A percentile compares a stretch with the other conserved stretches of the same genome.
phyloP scores from a whole-genome alignment of 73 alveolate genomes.

The Paramecium pentaurelia region DNA sequence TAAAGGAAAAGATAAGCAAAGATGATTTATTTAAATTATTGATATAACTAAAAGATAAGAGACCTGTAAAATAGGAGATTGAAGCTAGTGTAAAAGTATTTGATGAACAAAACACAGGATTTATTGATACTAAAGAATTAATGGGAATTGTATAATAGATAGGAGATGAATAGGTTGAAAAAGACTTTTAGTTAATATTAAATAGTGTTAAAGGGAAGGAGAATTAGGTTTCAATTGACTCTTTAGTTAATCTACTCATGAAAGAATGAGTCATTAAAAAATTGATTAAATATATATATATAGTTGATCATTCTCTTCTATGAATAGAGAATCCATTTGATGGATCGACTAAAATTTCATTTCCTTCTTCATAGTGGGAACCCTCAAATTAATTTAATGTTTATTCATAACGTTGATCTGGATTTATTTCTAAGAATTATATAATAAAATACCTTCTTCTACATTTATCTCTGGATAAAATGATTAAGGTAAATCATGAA shows the following conservation, averaged over 20 bases:
- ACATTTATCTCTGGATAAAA: constrained; percentile 24
- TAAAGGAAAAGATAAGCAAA: not conserved
- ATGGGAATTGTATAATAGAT: constrained; percentile 25
- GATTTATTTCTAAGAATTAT: not conserved
- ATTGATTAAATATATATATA: not conserved
- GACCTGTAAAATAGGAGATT: not conserved
- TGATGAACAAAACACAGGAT: constrained; percentile 14
- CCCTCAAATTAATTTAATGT: constrained; percentile 13
- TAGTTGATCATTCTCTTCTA: not conserved
- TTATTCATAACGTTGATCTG: not conserved
- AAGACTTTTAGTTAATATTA: not conserved
- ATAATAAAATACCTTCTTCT: not conserved
- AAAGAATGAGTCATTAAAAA: not conserved
- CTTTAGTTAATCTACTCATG: not conserved
- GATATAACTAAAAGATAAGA: not conserved
- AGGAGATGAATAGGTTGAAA: not conserved
- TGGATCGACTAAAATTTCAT: not conserved
- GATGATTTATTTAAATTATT: not conserved
- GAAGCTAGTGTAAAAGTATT: not conserved
- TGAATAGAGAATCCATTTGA: constrained; percentile 5
- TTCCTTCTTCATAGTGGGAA: constrained; percentile 22
- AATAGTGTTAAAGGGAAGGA: not conserved
- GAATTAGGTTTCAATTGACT: not conserved
- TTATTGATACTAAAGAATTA: constrained; percentile 8
- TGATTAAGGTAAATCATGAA: constrained; percentile 31